Conservation (phyloP, 495 filamentous ascomycete species). For the Hypoxylon cercidicola region DNA sequence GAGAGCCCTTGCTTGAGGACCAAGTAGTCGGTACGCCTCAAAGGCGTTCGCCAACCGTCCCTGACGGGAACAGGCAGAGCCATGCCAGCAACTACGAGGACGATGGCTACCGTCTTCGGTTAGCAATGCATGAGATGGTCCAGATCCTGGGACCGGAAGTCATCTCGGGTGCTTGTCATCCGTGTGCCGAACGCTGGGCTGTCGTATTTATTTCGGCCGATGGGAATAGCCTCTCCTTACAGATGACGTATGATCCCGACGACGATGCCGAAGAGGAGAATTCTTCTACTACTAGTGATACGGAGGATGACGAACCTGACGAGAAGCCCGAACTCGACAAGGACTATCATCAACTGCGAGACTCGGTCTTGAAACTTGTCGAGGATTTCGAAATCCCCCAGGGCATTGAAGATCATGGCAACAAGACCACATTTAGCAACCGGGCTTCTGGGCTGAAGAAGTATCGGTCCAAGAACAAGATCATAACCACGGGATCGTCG, state of each 20-base stretch:
- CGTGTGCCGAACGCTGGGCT: slow-evolving; percentile 77
- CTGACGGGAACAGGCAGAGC: slow-evolving; percentile 46
- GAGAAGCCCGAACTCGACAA: slow-evolving; percentile 77
- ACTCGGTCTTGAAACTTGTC: slow-evolving; percentile 82
- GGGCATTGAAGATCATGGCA: slow-evolving; percentile 62
- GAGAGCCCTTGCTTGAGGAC: slow-evolving; percentile 70
- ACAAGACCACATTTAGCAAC: slow-evolving; percentile 70
- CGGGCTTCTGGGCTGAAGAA: slow-evolving; percentile 64
- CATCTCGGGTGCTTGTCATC: slow-evolving; percentile 71
- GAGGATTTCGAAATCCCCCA: slow-evolving; percentile 81
- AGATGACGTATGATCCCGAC: slow-evolving; percentile 76
- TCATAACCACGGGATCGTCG: slow-evolving; percentile 57
- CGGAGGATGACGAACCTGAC: slow-evolving; percentile 69
- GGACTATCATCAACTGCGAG: slow-evolving; percentile 84
- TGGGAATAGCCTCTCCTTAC: slow-evolving; percentile 72
- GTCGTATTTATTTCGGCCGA: slow-evolving; percentile 80
- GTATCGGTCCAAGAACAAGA: slow-evolving; percentile 60
- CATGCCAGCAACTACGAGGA: slow-evolving; percentile 61
- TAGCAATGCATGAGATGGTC: slow-evolving; percentile 72
- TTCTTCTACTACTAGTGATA: slow-evolving; percentile 70
- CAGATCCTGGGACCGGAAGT: slow-evolving; percentile 69
- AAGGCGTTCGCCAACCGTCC: slow-evolving; percentile 55
- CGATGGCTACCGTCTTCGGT: slow-evolving; percentile 63
- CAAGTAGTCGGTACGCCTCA: slow-evolving; percentile 50
- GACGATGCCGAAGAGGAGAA: slow-evolving; percentile 72